Evolutionary conservation across 177 flowering plant species (phyloP), one percentile per base, ranked within the genome.

Genomic region (Vitis hybrid): DNA sequence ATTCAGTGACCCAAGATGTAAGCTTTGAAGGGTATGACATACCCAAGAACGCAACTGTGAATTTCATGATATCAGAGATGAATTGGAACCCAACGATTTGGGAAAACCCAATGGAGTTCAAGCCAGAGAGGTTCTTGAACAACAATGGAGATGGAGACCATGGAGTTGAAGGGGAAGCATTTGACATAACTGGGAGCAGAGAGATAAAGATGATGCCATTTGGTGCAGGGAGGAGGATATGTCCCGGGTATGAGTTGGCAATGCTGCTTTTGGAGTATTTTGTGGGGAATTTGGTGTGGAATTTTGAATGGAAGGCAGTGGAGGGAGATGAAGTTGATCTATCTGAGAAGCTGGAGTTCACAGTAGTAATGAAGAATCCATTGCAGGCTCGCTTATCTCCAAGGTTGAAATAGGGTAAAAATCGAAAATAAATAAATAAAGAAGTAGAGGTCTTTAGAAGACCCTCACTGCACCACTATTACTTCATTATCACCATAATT

Each of bases 361-460:
- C 70, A 19, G 11, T 66, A 0, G 77, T 70, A n/a, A 78, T 78
- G 81, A 70, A 71, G 70, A n/a, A 74, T 54, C 77, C 74, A 16
- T 52, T 78, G 57, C 46, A 54, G 11, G 72, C 65, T 50, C 21
- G 40, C 11, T 10, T 71, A 3, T 48, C 60, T 54, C 70, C 75
- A 13, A 67, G 75, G 18, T 35, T 4, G 6, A 35, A 35, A 35
- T 35, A 35, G 1, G 6, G 1, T 35, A 4, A 0, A 35, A 35
- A 35, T 35, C 2, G 40, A 35, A 24, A 24, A 24, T 24, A 24
- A 24, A 24, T 1, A 24, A 24, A 24, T 24, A 24, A n/a, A n/a
- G n/a, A 24, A 24, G 24, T 2, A 24, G 24, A 24, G 6, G 40
- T 1, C 40, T 35, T 35, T 4, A 35, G 40, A 6, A 35, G 40